Evolutionary conservation across 768 basidiomycete species (phyloP), one percentile per base, ranked within the genome.

Genomic region (Tephrocybe sp.): DNA sequence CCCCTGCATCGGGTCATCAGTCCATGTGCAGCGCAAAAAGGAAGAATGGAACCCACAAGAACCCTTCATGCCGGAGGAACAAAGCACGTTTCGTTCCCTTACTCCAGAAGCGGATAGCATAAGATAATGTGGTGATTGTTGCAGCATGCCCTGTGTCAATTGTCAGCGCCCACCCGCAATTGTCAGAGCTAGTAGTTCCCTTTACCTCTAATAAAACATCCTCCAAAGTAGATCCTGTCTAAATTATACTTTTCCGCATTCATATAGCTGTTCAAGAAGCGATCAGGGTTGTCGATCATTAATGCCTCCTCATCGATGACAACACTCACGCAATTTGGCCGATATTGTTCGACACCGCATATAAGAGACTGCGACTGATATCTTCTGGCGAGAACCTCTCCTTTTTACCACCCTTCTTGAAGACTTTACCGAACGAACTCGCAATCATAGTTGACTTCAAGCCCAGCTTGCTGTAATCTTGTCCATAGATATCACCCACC

Each of bases 51-150:
- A 84, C 90, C 73, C 68, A 95, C 90, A 98, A 70, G 76, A 98
- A 98, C 3, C 96, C 97, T 73, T 99, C 97, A 60, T 99, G 97
- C 52, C 97, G 84, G 54, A 99, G 76, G 76, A 99, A 99, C 57
- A 98, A 75, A 34, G 97, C 97, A 32, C 92, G 84, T 69, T 98
- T 98, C 26, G 86, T 95, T 0, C 97, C 97, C 65, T 95, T 96
- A 61, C 92, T 95, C 97, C 97, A 99, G 74, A 98, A 99, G 15
- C 97, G 86, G 69, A 99, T 98, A 18, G 97, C 97, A 70, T 99
- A 99, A 18, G 97, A 98, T 44, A 98, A 76, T 15, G 97, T 98
- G 15, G 92, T 88, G 62, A 99, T 95, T 25, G 97, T 99, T 27
- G 95, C 91, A 37, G 96, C 88, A 64, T 98, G 97, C 15, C 97